phyloP scores from a whole-genome alignment of 2,329 filamentous ascomycete genomes.

The Didymella sp. region DNA sequence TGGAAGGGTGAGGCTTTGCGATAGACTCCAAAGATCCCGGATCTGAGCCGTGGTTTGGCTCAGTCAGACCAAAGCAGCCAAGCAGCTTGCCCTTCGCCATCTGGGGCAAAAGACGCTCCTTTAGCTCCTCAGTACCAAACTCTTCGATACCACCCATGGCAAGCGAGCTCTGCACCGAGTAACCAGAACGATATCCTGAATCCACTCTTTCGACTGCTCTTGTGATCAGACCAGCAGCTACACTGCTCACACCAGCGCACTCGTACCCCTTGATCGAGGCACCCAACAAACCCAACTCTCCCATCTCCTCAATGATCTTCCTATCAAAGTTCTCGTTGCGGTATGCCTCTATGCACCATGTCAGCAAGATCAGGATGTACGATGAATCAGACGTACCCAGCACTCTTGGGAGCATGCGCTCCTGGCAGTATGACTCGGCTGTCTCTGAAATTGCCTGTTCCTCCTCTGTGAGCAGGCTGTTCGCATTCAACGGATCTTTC shows the following conservation, averaged over 20 bases:
- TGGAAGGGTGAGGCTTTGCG: conserved; percentile 82
- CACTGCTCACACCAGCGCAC: conserved; percentile 85
- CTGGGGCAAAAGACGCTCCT: conserved; percentile 79
- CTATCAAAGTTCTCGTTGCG: conserved; percentile 86
- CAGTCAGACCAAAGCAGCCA: conserved; percentile 87
- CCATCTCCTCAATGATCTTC: conserved; percentile 89
- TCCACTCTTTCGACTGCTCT: conserved; percentile 90
- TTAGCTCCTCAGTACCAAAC: conserved; percentile 85
- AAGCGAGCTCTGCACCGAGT: conserved; percentile 93
- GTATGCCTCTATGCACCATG: conserved; percentile 70
- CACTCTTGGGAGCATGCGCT: conserved; percentile 82
- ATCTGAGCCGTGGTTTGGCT: conserved; percentile 92
- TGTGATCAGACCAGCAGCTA: conserved; percentile 88
- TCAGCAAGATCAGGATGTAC: conserved; percentile 14
- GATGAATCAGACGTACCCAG: conserved; percentile 65
- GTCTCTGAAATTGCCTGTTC: conserved; percentile 90
- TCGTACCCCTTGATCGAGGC: conserved; percentile 87
- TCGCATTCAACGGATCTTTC: conserved; percentile 83
- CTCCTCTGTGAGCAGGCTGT: conserved; percentile 83
- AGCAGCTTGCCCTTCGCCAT: conserved; percentile 84
- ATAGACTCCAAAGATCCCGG: conserved; percentile 89
- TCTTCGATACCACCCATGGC: conserved; percentile 92
- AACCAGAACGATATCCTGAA: conserved; percentile 88
- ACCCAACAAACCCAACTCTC: conserved; percentile 85
- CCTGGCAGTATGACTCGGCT: conserved; percentile 92